phyloP scores from a whole-genome alignment of 768 basidiomycete genomes.

The Pleurotus djamor region DNA sequence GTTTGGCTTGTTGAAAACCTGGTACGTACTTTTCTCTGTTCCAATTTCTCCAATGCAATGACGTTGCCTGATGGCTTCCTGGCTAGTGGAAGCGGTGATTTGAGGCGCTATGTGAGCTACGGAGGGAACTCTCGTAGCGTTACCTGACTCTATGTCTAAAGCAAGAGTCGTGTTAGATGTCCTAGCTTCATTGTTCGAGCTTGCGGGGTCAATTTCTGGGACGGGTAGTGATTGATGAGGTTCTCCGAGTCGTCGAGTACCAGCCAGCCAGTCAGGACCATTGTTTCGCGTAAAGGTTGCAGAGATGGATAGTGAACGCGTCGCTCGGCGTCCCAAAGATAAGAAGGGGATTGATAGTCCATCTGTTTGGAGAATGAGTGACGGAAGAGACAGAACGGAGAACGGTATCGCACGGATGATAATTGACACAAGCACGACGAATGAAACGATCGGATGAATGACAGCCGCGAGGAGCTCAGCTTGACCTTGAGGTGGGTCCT shows the following conservation, averaged over 20 bases:
- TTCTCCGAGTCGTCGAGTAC: not conserved
- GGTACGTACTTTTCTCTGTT: too few species aligned
- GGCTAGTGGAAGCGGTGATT: too few species aligned
- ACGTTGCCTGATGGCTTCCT: too few species aligned
- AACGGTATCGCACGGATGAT: not conserved
- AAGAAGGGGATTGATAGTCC: not conserved
- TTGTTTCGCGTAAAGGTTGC: not conserved
- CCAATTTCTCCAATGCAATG: too few species aligned
- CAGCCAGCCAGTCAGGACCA: not conserved
- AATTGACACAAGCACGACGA: constrained; percentile 61
- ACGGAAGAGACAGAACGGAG: not conserved
- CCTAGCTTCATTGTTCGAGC: too few species aligned
- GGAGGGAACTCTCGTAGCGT: too few species aligned
- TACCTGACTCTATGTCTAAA: too few species aligned
- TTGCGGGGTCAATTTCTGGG: too few species aligned
- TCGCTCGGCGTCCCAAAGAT: not conserved
- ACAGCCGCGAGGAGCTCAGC: constrained; percentile 70
- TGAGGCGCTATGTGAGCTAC: too few species aligned
- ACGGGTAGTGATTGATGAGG: not conserved
- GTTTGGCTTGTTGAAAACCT: too few species aligned
- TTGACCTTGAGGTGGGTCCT: constrained; percentile 60
- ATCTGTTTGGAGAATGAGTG: not conserved
- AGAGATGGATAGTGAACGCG: not conserved
- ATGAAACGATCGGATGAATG: constrained; percentile 83
- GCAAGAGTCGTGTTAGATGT: too few species aligned